Base-by-base conservation (phyloP, 73 alveolate genomes). In the Paramecium pentaurelia region DNA sequence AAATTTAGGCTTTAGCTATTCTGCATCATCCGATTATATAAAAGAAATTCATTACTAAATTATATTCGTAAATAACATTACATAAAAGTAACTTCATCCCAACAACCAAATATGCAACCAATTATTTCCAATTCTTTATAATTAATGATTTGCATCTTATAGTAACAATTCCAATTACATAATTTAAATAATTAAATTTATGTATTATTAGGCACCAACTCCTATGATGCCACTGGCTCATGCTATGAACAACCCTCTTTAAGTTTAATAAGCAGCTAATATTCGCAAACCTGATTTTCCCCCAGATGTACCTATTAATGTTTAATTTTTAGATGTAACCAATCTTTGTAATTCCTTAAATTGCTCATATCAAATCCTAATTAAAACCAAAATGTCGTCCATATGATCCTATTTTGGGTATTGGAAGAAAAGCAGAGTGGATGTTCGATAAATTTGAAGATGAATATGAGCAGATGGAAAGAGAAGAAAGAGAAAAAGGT, bases 301-400 rank as follows among this genome's bases (percentile, higher is more conserved):
- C 3, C 91, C 91, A 11, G 91, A 44, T 45, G 91, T 80, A 80
- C 30, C 2, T 64, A 18, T 54, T 64, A 2, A 2, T 16, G n/a
- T 7, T 25, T 8, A 27, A 64, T 28, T 9, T 5, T n/a, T 20
- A 80, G 91, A 80, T 80, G 91, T 11, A 80, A 42, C 91, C 91
- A 20, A 80, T 80, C 12, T 80, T 80, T 34, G 91, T 80, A 34
- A 80, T 80, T 37, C 77, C 91, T 9, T 47, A 80, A 80, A 25
- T 80, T 27, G 91, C 91, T 44, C 91, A 80, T 20, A 89, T 89
- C 1, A 89, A 71, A 71, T 71, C 94, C 25, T 60, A 68, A 42
- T 38, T 30, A n/a, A 89, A 71, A 71, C 86, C 94, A 14, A 89
- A 89, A 89, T 89, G 94, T 83, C 42, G 94, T 22, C 59, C 70